Evolutionary conservation across 2,329 filamentous ascomycete genomes (phyloP).

Genomic region (Aspergillus candidus): DNA sequence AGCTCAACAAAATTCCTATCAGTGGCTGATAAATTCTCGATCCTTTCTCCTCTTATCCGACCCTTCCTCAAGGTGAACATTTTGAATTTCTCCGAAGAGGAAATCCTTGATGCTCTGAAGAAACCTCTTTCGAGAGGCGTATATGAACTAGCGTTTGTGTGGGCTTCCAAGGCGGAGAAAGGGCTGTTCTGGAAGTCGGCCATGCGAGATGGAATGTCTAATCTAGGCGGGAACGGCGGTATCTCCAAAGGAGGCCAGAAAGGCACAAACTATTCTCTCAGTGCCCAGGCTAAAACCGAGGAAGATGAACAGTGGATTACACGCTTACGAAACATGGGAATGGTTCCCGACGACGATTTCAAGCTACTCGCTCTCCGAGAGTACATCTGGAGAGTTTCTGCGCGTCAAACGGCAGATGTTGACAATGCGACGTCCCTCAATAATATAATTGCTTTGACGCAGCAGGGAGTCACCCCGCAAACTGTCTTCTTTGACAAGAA

Average conservation of each 20-base stretch:
- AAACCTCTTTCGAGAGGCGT: constrained; percentile 71
- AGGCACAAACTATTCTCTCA: constrained; percentile 41
- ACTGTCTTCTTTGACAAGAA: constrained; percentile 89
- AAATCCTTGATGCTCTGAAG: constrained; percentile 75
- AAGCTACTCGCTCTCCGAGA: constrained; percentile 82
- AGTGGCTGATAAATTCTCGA: constrained; percentile 73
- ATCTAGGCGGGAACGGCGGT: constrained; percentile 54
- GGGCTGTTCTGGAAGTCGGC: constrained; percentile 83
- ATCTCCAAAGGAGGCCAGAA: constrained; percentile 52
- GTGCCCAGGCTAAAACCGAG: constrained; percentile 67
- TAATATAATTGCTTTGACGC: constrained; percentile 67
- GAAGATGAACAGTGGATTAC: constrained; percentile 94
- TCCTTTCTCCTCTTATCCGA: constrained; percentile 70
- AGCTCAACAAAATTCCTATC: constrained; percentile 70
- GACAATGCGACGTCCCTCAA: constrained; percentile 47
- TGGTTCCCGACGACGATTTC: constrained; percentile 76
- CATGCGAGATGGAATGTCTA: constrained; percentile 64
- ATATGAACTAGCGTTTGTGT: constrained; percentile 77
- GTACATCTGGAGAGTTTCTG: constrained; percentile 82
- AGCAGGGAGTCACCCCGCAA: constrained; percentile 71
- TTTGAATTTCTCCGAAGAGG: constrained; percentile 63
- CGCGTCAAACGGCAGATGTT: constrained; percentile 57
- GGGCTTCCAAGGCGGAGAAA: constrained; percentile 75
- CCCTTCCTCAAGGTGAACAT: constrained; percentile 74
- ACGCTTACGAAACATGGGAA: constrained; percentile 75